Evolutionary conservation across 331 rosid species (phyloP).

Genomic region (Pyracantha coccinea): DNA sequence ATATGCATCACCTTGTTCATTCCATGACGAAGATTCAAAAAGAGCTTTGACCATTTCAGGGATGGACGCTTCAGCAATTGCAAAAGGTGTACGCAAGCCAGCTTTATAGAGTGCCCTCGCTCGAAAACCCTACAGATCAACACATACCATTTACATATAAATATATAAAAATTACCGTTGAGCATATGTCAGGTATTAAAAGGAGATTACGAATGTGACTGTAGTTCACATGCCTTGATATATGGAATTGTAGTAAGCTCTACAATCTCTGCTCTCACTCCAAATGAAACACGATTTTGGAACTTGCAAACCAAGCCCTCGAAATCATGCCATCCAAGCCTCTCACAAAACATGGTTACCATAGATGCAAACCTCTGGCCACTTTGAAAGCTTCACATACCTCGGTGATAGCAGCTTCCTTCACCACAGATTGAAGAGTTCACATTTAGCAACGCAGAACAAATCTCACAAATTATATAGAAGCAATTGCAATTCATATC

Average conservation of each 20-base stretch:
- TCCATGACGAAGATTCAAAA: conserved; percentile 87
- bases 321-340: conserved; percentile 96
- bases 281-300: conserved; percentile 94
- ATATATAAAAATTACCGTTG: background rate
- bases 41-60: conserved; percentile 78
- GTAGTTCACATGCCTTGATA: conserved; percentile 49
- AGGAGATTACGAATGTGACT: background rate
- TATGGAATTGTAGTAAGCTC: conserved; percentile 92
- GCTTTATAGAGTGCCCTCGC: conserved; percentile 97
- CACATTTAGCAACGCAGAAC: conserved; percentile 5
- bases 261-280: conserved; percentile 90
- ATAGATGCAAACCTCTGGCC: conserved; percentile 96
- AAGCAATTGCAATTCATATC: conserved; percentile 1
- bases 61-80: conserved; percentile 94
- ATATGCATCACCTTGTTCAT: conserved; percentile 56
- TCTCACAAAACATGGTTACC: conserved; percentile 92
- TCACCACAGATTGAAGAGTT: conserved; percentile 17
- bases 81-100: conserved; percentile 79
- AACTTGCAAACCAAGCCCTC: conserved; percentile 90
- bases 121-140: conserved; percentile 75
- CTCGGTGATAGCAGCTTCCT: conserved; percentile 86
- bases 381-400: conserved; percentile 90
- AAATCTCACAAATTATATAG: background rate
- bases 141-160: background rate
- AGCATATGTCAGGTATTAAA: background rate